Evolutionary conservation across 345 rosid species (phyloP).

Genomic region (Gossypium sturtianum): DNA sequence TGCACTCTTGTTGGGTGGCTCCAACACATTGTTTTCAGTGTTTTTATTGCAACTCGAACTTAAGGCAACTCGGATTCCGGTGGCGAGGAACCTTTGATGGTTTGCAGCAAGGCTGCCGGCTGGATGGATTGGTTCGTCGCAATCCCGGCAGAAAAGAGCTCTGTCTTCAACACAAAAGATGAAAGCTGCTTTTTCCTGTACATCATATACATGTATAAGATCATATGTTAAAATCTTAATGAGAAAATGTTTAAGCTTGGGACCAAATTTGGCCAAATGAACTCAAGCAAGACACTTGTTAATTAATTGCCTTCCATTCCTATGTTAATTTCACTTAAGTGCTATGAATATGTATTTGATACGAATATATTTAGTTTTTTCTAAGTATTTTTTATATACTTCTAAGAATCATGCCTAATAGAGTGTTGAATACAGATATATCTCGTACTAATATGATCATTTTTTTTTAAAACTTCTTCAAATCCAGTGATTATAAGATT

Average conservation of each 20-base stretch:
- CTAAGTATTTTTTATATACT: too few relatives aligned
- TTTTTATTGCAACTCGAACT: conserved; percentile 54
- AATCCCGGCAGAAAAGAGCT: conserved; percentile 82
- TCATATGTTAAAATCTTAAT: neutral
- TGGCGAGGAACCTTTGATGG: conserved; percentile 87
- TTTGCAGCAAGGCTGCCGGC: conserved; percentile 75
- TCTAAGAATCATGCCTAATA: neutral
- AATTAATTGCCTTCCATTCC: neutral
- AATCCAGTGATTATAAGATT: neutral
- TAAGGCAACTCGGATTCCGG: conserved; percentile 81
- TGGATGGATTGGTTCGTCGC: conserved; percentile 76
- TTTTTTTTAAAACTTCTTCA: too few relatives aligned
- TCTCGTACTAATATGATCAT: neutral
- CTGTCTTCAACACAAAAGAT: conserved; percentile 97
- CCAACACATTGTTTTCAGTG: conserved; percentile 33
- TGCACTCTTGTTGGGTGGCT: conserved; percentile 58
- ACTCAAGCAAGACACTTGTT: too few relatives aligned
- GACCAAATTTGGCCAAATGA: too few relatives aligned
- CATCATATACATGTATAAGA: neutral
- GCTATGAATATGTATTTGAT: neutral
- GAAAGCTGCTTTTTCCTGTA: conserved; percentile 90
- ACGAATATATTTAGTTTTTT: too few relatives aligned
- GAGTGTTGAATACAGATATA: neutral
- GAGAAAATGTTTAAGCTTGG: too few relatives aligned
- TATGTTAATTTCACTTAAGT: neutral